Evolutionary conservation across 2,329 filamentous ascomycete species (phyloP).

Genomic region (Grosmannia huntii): DNA sequence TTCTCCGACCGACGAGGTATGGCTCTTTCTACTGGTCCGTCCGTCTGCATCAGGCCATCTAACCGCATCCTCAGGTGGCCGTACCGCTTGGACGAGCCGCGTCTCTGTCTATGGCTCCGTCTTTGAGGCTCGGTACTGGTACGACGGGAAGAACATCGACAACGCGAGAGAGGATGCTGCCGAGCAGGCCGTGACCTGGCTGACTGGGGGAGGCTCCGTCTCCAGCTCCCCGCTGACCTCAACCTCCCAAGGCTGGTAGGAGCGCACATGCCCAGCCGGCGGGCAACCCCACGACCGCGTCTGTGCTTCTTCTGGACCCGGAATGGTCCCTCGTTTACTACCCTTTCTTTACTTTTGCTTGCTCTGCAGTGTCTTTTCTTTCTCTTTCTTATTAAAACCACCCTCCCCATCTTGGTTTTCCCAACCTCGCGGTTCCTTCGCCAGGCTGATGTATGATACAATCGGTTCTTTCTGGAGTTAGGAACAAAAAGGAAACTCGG

Average conservation of each 20-base stretch:
- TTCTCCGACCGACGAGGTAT: conserved; percentile 22
- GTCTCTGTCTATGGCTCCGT: conserved; percentile 57
- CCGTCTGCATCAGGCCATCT: not conserved
- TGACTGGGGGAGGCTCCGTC: conserved; percentile 26
- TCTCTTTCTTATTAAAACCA: not conserved
- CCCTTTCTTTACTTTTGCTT: not conserved
- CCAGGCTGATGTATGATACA: conserved; percentile 2
- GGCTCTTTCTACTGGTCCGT: not conserved
- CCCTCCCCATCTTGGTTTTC: not conserved
- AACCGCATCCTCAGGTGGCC: conserved; percentile 47
- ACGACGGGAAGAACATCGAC: conserved; percentile 76
- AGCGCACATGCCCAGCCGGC: not conserved
- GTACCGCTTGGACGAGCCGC: conserved; percentile 79
- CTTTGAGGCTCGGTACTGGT: conserved; percentile 74
- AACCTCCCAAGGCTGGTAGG: conserved; percentile 11
- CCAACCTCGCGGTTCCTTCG: conserved; percentile 14
- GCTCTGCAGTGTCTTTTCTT: not conserved
- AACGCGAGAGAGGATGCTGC: conserved; percentile 89
- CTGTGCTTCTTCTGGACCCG: not conserved
- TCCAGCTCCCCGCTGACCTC: conserved; percentile 28
- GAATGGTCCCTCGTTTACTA: not conserved
- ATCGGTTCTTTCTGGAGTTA: conserved; percentile 16
- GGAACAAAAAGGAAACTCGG: conserved; percentile 12
- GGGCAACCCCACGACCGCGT: not conserved
- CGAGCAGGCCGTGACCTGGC: conserved; percentile 57